phyloP scores from a whole-genome alignment of 2,329 filamentous ascomycete genomes.

The Hypoxylon sp. region DNA sequence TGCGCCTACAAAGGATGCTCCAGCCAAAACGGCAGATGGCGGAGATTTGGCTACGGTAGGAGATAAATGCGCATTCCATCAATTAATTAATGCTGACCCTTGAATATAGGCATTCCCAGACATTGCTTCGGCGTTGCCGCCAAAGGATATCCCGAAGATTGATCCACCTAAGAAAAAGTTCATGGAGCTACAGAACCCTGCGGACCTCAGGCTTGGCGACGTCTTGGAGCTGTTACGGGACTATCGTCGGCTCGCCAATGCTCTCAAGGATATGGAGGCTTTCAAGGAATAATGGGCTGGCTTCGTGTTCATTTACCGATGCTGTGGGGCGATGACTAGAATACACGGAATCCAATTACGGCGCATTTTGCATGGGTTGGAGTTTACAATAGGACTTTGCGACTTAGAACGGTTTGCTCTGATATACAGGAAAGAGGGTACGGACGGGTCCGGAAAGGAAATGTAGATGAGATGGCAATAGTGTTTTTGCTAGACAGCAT shows the following conservation, averaged over 20 bases:
- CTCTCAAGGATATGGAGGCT: constrained; percentile 73
- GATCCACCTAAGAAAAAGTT: constrained; percentile 80
- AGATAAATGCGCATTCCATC: constrained; percentile 1
- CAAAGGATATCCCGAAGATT: constrained; percentile 69
- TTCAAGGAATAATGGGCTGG: constrained; percentile 61
- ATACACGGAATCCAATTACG: constrained; percentile 14
- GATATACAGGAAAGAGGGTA: constrained; percentile 17
- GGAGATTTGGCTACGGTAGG: constrained; percentile 72
- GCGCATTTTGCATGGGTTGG: constrained; percentile 47
- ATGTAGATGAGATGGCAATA: constrained; percentile 13
- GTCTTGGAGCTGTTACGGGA: constrained; percentile 79
- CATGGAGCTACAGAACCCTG: constrained; percentile 78
- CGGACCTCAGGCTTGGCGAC: constrained; percentile 80
- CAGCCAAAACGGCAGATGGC: constrained; percentile 61
- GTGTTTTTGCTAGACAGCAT: constrained; percentile 4
- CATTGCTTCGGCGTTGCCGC: constrained; percentile 67
- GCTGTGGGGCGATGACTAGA: background rate
- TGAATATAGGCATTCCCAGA: constrained; percentile 71
- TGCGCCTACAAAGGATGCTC: constrained; percentile 56
- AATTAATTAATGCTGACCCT: constrained; percentile 8
- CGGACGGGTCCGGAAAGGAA: constrained; percentile 2
- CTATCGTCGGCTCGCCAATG: constrained; percentile 78
- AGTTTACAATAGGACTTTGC: constrained; percentile 31
- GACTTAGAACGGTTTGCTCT: constrained; percentile 4
- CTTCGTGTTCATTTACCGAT: constrained; percentile 1